Conservation (phyloP, 2,329 filamentous ascomycete species). For the Penicillium psychrosexuale region DNA sequence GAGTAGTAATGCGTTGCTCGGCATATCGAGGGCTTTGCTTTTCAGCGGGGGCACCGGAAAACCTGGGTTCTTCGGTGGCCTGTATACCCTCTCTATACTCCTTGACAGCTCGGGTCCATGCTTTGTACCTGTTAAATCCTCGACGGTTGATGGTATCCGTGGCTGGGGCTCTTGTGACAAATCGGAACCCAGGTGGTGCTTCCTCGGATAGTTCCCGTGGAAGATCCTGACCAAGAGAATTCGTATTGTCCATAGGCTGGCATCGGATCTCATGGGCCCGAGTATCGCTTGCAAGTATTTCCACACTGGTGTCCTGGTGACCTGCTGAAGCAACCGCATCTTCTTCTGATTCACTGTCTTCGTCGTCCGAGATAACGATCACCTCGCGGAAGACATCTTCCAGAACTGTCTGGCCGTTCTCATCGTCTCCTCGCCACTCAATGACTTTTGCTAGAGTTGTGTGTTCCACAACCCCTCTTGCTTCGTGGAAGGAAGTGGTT, state of each 20-base stretch:
- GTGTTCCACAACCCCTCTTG: conserved; percentile 55
- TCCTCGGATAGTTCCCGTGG: conserved; percentile 35
- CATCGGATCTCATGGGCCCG: conserved; percentile 35
- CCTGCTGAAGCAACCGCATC: conserved; percentile 26
- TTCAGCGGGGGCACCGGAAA: conserved; percentile 9
- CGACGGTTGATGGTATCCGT: conserved; percentile 41
- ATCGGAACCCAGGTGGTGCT: conserved; percentile 36
- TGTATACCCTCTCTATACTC: conserved; percentile 36
- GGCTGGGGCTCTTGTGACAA: conserved; percentile 31
- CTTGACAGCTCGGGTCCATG: conserved; percentile 46
- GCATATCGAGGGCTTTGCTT: conserved; percentile 18
- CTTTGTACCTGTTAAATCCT: conserved; percentile 47
- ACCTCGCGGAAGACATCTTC: conserved; percentile 63
- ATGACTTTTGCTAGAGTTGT: conserved; percentile 56
- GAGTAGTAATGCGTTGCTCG: conserved; percentile 17
- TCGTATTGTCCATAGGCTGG: conserved; percentile 28
- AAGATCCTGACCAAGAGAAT: conserved; percentile 16
- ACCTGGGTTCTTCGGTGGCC: conserved; percentile 13
- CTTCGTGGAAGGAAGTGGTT: conserved; percentile 52
- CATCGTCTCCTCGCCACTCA: conserved; percentile 61
- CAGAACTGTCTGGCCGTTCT: conserved; percentile 51
- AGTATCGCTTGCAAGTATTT: conserved; percentile 42
- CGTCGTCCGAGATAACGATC: conserved; percentile 62
- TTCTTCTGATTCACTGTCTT: conserved; percentile 48
- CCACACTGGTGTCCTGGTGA: conserved; percentile 41